Conservation (phyloP, 1,284 basidiomycete species). For the Sporisorium reilianum region DNA sequence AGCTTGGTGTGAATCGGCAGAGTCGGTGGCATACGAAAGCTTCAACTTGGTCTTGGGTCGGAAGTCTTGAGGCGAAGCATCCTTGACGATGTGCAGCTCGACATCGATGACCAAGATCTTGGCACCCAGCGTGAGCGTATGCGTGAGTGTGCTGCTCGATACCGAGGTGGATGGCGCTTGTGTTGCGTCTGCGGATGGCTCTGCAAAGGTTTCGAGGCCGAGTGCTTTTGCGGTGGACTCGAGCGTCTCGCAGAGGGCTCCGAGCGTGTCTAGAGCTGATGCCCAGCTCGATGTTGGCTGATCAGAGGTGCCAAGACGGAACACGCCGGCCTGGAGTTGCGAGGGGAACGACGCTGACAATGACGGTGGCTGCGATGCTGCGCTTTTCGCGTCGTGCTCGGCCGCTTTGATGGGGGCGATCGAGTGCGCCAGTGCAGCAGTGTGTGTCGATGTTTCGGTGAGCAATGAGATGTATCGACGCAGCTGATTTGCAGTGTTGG, state of each 20-base stretch:
- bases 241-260: conserved; percentile 34
- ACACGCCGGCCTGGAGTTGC: conserved; percentile 19
- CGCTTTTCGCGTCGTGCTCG: not conserved
- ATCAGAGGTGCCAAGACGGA: conserved; percentile 1
- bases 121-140: conserved; percentile 44
- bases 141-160: conserved; percentile 8
- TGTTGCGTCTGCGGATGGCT: conserved; percentile 27
- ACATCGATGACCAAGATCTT: conserved; percentile 55
- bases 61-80: not conserved
- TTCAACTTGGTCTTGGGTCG: conserved; percentile 37
- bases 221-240: conserved; percentile 27
- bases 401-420: conserved; percentile 38
- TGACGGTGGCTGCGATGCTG: not conserved
- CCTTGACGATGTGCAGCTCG: conserved; percentile 24
- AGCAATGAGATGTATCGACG: conserved; percentile 46
- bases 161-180: not conserved
- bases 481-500: conserved; percentile 26
- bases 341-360: conserved; percentile 9
- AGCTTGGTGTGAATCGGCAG: conserved; percentile 20
- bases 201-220: conserved; percentile 49
- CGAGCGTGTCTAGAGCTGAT: conserved; percentile 21
- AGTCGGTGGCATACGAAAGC: conserved; percentile 49
- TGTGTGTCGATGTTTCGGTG: conserved; percentile 44
- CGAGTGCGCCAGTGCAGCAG: conserved; percentile 40
- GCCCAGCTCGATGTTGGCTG: conserved; percentile 6